Base-by-base conservation (phyloP, 768 basidiomycete genomes). In the Panaeolus cyanescens region DNA sequence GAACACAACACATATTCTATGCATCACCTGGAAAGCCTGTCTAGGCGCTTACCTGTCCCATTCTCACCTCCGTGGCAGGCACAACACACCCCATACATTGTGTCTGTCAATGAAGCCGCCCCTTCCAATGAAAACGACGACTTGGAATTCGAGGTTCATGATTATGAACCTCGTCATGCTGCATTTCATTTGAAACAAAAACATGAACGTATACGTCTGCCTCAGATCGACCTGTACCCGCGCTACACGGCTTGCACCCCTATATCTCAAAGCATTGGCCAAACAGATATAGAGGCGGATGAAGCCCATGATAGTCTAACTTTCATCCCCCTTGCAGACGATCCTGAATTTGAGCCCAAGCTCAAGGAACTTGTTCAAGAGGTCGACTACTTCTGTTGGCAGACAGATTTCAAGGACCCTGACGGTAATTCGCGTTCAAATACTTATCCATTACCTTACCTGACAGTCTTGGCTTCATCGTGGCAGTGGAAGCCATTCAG, bases 81-180 rank as follows among this genome's bases (percentile, higher is more conserved):
- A 13, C 25, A 28, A 50, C 25, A 50, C 2, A 13, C 4, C 25
- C 45, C 25, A 28, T 28, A 50, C 15, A 22, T 25, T 50, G 45
- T 50, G 25, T 28, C 45, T 13, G 30, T n/a, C n/a, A n/a, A n/a
- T n/a, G n/a, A n/a, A n/a, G n/a, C 45, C 25, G 45, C 22, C 15
- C 45, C 15, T 50, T 50, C 45, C 9, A 50, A 50, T 50, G 45
- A 50, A 12, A 50, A 50, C 12, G 45, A 50, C 25, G 45, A 50
- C 22, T 50, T 50, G 3, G 45, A 50, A 15, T 50, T 50, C 30
- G 45, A 50, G 30, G 45, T 50, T 50, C 45, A 50, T 15, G 45
- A 50, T n/a, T 50, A n/a, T 15, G 45, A 50, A 50, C 45, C 45
- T 50, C 45, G 30, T 50, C 45, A 50, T 30, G 45, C 30, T 50